These are phyloP conservation scores for Marchantia polymorpha DNA, from an alignment of 225 moss, liverwort and hornwort genomes.

Conservation along the genomic window DNA sequence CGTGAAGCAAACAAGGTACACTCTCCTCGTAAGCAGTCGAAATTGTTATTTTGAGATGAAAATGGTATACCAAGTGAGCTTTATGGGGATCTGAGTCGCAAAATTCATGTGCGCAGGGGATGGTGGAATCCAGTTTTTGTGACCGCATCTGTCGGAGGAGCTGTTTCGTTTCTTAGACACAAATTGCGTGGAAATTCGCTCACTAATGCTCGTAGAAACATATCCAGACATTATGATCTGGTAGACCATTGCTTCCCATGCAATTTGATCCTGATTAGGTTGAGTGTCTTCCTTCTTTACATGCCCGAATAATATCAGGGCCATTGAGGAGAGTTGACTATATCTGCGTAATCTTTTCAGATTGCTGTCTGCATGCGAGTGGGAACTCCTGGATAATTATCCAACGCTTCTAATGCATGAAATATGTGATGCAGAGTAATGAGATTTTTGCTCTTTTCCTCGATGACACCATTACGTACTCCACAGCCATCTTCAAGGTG, in stretches of 20 bases:
- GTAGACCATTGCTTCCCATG: constrained; percentile 21
- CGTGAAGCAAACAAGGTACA: constrained; percentile 27
- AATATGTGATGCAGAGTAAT: constrained; percentile 59
- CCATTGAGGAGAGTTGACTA: too few species aligned
- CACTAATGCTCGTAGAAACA: constrained; percentile 81
- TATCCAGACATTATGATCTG: constrained; percentile 86
- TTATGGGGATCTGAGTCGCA: not conserved
- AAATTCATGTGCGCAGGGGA: constrained; percentile 34
- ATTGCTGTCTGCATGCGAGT: too few species aligned
- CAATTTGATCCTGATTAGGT: not conserved
- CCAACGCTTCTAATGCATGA: too few species aligned
- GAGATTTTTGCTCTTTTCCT: constrained; percentile 63
- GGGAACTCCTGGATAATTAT: too few species aligned
- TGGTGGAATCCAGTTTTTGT: constrained; percentile 66
- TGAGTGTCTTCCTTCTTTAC: too few species aligned
- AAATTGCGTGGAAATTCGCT: constrained; percentile 64
- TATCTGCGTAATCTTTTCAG: too few species aligned
- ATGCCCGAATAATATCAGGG: too few species aligned
- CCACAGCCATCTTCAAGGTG: constrained; percentile 90
- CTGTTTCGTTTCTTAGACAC: constrained; percentile 69
- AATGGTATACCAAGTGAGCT: not conserved
- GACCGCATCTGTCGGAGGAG: constrained; percentile 57
- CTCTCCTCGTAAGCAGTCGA: not conserved
- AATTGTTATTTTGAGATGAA: not conserved
- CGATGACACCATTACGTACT: constrained; percentile 90